Conservation (phyloP, 257 asterid genomes). For the Coffea eugenioides region DNA sequence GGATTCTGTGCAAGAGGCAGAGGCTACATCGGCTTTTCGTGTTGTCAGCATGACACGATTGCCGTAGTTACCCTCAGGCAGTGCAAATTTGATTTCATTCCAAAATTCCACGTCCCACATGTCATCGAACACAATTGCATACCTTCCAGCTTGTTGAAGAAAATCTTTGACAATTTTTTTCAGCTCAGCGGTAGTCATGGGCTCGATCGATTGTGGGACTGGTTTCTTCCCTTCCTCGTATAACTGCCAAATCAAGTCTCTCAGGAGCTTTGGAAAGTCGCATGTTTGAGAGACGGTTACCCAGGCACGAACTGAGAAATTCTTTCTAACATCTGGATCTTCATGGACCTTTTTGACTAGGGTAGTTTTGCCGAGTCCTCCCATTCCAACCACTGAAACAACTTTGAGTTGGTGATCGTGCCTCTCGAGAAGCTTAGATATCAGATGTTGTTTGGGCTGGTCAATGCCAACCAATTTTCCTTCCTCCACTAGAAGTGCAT, state of each 20-base stretch:
- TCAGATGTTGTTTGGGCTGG: too few relatives aligned
- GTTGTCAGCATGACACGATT: slow-evolving; percentile 23
- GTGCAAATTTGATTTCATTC: slow-evolving; percentile 11
- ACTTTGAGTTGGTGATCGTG: too few relatives aligned
- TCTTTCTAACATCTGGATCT: too few relatives aligned
- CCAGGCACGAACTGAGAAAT: too few relatives aligned
- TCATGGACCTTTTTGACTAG: too few relatives aligned
- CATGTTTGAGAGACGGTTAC: too few relatives aligned
- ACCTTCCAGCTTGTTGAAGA: slow-evolving; percentile 5
- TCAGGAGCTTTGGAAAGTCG: neutral
- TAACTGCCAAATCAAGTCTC: slow-evolving; percentile 1
- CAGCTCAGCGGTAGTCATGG: neutral
- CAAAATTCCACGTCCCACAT: slow-evolving; percentile 10
- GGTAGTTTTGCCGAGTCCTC: too few relatives aligned
- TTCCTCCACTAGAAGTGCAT: too few relatives aligned
- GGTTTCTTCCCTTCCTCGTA: neutral
- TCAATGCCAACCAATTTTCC: too few relatives aligned
- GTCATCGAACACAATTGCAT: slow-evolving; percentile 25
- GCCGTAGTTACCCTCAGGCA: slow-evolving; percentile 16
- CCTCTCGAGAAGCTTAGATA: too few relatives aligned
- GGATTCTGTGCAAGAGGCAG: neutral
- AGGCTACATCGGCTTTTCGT: slow-evolving; percentile 15
- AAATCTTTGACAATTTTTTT: neutral
- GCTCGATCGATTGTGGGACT: neutral
- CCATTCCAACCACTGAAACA: too few relatives aligned